Base-by-base conservation (phyloP, 345 rosid genomes). In the Eucalyptus coolabah region DNA sequence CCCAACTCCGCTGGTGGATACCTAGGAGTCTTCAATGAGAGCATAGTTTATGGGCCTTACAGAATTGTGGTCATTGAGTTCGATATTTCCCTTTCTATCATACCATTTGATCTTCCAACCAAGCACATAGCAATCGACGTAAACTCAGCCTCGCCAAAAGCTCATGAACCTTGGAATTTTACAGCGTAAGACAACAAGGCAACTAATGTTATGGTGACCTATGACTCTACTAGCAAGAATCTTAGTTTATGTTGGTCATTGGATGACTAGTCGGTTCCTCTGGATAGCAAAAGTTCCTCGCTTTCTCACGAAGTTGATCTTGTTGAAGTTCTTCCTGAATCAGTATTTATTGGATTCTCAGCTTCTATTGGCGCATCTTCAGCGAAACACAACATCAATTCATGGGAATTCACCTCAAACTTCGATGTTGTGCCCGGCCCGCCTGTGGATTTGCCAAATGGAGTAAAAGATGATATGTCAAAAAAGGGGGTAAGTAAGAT, bases 301-400 rank as follows among this genome's bases (percentile, higher is more conserved):
- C 2, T 60, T 60, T 60, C 67, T 60, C 2, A 1, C 32, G 16
- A 5, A 28, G 2, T 60, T 28, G 32, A 60, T 60, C 32, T 59
- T 26, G 65, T 16, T 26, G 3, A 26, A 26, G 7, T 6, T 59
- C n/a, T 26, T 59, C 65, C 53, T 50, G 53, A 50, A 50, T 50
- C 18, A 1, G 18, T 50, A 50, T 0, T 1, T 1, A 50, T 65
- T 65, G 77, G 77, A 12, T 65, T 65, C 19, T 65, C 6, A n/a
- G 77, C 77, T 65, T 7, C 77, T 0, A 7, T 1, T 12, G 6
- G 77, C 11, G 1, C 0, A 1, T n/a, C 0, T n/a, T 3, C 19
- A 2, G 21, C 0, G 77, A 65, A 1, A 7, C 11, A 65, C 11
- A n/a, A 21, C 77, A 65, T 65, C 37, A 30, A 65, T 32, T 65